Evolutionary conservation across 2,329 filamentous ascomycete genomes (phyloP).

Genomic region (Fonsecaea monophora): DNA sequence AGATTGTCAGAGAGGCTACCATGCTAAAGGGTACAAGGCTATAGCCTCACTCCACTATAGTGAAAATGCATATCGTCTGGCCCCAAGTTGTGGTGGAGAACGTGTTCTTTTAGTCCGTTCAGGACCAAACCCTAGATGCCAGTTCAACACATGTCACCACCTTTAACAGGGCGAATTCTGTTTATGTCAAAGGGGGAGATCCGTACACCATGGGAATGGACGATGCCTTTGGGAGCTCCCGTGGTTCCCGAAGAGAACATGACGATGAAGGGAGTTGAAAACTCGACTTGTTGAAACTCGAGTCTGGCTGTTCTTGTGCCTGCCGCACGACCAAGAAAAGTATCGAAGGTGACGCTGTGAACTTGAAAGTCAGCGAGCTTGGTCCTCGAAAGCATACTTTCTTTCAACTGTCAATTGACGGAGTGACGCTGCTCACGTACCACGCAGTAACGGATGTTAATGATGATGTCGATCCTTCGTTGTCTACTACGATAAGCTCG

Average conservation of each 20-base stretch:
- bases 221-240: slow-evolving; percentile 74
- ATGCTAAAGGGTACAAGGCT: too few species aligned
- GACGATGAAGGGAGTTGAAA: slow-evolving; percentile 73
- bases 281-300: slow-evolving; percentile 67
- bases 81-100: slow-evolving; percentile 57
- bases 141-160: neutral
- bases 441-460: too few species aligned
- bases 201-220: slow-evolving; percentile 64
- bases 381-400: too few species aligned
- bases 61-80: slow-evolving; percentile 52
- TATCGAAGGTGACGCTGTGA: slow-evolving; percentile 41
- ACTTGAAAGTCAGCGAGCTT: slow-evolving; percentile 30
- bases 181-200: neutral
- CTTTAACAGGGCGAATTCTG: too few species aligned
- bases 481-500: slow-evolving; percentile 62
- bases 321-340: slow-evolving; percentile 43
- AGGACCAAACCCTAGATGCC: slow-evolving; percentile 43
- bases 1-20: neutral
- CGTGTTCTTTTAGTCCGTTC: slow-evolving; percentile 63
- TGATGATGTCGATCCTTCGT: too few species aligned
- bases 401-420: too few species aligned
- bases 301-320: slow-evolving; percentile 1
- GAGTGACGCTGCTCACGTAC: too few species aligned
- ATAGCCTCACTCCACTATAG: slow-evolving; percentile 46
- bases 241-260: slow-evolving; percentile 52